phyloP scores from a whole-genome alignment of 371 early-diverging fungal species.

The Circinella umbellata region DNA sequence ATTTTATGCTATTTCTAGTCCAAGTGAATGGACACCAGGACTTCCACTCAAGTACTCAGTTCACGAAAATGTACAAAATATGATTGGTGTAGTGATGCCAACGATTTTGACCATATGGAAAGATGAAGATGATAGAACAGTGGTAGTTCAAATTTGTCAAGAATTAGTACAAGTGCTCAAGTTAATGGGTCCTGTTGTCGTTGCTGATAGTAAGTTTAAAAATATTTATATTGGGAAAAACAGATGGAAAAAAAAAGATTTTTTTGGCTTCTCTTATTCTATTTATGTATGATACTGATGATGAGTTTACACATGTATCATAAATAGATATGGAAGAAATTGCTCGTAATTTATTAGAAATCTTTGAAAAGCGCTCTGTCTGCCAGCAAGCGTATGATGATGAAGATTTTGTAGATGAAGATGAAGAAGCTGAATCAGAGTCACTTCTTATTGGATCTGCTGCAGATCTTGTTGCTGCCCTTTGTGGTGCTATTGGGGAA shows the following conservation, averaged over 20 bases:
- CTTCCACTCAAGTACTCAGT: constrained; percentile 70
- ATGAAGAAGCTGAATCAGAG: constrained; percentile 87
- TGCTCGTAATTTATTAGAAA: constrained; percentile 61
- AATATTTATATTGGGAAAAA: background rate
- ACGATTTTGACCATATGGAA: constrained; percentile 72
- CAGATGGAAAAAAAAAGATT: background rate
- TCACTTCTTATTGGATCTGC: constrained; percentile 81
- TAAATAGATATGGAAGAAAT: constrained; percentile 59
- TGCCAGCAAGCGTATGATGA: constrained; percentile 85
- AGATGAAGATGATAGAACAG: constrained; percentile 85
- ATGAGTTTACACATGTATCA: background rate
- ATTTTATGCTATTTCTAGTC: constrained; percentile 68
- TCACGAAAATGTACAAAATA: constrained; percentile 74
- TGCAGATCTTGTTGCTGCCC: constrained; percentile 81
- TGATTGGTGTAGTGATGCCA: constrained; percentile 73
- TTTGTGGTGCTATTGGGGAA: constrained; percentile 77
- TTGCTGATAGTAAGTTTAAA: constrained; percentile 65
- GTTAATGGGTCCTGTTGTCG: constrained; percentile 77
- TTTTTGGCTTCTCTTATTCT: no score
- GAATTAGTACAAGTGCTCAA: constrained; percentile 74
- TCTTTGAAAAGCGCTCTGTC: constrained; percentile 80
- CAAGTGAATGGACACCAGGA: constrained; percentile 75
- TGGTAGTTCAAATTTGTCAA: constrained; percentile 77
- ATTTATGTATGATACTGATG: no score
- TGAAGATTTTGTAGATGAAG: constrained; percentile 73